Evolutionary conservation across 345 rosid species (phyloP).

Genomic region (Salix purpurea): DNA sequence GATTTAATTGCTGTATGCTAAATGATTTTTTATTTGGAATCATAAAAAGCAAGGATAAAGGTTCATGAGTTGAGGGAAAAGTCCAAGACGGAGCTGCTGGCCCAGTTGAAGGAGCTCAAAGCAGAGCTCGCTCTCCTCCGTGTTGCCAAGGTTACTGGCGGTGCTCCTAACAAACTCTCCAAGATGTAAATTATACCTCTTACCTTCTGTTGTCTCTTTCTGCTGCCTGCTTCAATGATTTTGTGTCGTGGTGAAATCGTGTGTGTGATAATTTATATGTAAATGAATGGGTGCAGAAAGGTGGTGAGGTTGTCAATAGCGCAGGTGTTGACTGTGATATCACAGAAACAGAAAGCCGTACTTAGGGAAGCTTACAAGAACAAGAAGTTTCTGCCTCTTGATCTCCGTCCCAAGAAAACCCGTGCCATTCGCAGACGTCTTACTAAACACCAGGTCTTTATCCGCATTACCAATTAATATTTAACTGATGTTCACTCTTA

Average conservation of each 20-base stretch:
- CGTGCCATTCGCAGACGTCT: slow-evolving; percentile 27
- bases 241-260: background rate
- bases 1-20: too few species aligned
- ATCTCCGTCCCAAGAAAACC: slow-evolving; percentile 27
- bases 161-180: slow-evolving; percentile 60
- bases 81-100: slow-evolving; percentile 44
- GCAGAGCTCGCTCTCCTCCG: slow-evolving; percentile 21
- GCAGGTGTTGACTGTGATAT: slow-evolving; percentile 29
- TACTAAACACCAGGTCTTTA: slow-evolving; percentile 24
- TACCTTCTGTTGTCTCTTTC: background rate
- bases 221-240: background rate
- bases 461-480: too few species aligned
- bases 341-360: slow-evolving; percentile 28
- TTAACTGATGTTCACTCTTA: too few species aligned
- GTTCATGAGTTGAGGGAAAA: slow-evolving; percentile 63
- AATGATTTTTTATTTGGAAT: too few species aligned
- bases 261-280: background rate
- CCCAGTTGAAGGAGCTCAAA: slow-evolving; percentile 43
- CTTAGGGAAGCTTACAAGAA: slow-evolving; percentile 30
- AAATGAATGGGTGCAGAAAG: slow-evolving; percentile 7
- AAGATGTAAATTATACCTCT: slow-evolving; percentile 39
- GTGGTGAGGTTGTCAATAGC: slow-evolving; percentile 28
- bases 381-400: slow-evolving; percentile 30
- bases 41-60: slow-evolving; percentile 54
- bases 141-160: slow-evolving; percentile 26